phyloP scores from a whole-genome alignment of 768 basidiomycete species.

The Suillus subalutaceus region DNA sequence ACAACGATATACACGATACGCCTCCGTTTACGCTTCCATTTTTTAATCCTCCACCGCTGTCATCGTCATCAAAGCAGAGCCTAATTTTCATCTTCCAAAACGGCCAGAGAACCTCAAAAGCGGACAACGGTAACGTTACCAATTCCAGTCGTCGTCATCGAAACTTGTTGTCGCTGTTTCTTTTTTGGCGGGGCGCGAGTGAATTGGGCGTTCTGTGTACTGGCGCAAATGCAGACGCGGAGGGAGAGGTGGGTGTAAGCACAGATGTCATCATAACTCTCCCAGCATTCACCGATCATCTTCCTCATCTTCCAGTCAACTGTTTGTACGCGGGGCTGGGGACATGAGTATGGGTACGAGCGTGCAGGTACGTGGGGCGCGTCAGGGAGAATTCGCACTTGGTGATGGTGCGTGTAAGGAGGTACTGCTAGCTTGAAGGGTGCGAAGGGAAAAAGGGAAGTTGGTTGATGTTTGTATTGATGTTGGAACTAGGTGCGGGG shows the following conservation, averaged over 20 bases:
- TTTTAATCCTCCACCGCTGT: not conserved
- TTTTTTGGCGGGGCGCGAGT: conserved; percentile 11
- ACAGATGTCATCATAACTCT: conserved; percentile 35
- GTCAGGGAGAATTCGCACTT: conserved; percentile 19
- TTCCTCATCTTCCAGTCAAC: conserved; percentile 46
- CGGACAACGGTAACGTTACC: conserved; percentile 36
- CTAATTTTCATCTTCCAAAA: not conserved
- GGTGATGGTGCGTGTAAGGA: conserved; percentile 13
- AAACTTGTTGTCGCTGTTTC: conserved; percentile 17
- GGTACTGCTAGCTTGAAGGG: conserved; percentile 19
- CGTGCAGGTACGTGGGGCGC: conserved; percentile 17
- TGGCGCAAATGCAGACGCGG: not conserved
- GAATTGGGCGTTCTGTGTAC: conserved; percentile 4
- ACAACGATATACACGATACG: not conserved
- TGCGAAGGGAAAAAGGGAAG: conserved; percentile 22
- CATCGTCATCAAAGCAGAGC: not conserved
- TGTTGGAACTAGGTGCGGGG: conserved; percentile 13
- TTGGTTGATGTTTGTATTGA: conserved; percentile 14
- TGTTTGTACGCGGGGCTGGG: conserved; percentile 16
- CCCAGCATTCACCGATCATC: conserved; percentile 25
- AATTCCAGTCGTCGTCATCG: conserved; percentile 63
- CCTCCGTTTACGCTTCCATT: not conserved
- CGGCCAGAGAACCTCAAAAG: not conserved
- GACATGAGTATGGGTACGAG: conserved; percentile 14
- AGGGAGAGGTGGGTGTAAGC: conserved; percentile 24